A percentile compares a stretch with the other conserved stretches of the same genome.
These are phyloP conservation scores for Talaromyces sp. DNA, from an alignment of 2,329 filamentous ascomycete genomes.

Conservation along the genomic window DNA sequence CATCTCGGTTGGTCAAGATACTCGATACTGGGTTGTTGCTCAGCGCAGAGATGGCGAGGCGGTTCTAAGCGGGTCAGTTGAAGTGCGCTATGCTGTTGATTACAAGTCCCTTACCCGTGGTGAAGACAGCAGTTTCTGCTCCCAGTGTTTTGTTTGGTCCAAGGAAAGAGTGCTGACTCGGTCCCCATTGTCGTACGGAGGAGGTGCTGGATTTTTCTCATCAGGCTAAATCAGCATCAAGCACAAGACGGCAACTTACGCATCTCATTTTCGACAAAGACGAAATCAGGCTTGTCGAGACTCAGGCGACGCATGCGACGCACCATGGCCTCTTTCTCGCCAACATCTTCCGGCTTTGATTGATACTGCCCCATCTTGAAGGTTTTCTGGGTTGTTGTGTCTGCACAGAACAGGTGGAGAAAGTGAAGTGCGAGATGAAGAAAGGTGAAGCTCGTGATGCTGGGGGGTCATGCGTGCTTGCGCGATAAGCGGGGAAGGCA, in stretches of 20 bases:
- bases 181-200: slow-evolving; percentile 14
- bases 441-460: background rate
- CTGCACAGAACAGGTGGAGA: background rate
- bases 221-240: background rate
- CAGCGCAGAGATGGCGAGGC: slow-evolving; percentile 69
- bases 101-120: slow-evolving; percentile 17
- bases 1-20: slow-evolving; percentile 59
- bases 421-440: background rate
- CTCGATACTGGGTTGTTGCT: slow-evolving; percentile 60
- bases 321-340: slow-evolving; percentile 7
- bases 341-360: background rate
- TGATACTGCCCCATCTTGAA: slow-evolving; percentile 5
- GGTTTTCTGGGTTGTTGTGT: background rate
- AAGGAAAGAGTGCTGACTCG: slow-evolving; percentile 14
- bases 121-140: slow-evolving; percentile 20
- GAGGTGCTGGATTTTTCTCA: slow-evolving; percentile 3
- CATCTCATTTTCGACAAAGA: slow-evolving; percentile 12
- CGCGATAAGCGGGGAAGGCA: background rate
- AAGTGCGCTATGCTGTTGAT: background rate
- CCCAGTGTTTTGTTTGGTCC: slow-evolving; percentile 20
- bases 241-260: background rate
- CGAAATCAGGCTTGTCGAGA: slow-evolving; percentile 7
- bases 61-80: slow-evolving; percentile 41
- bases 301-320: slow-evolving; percentile 8
- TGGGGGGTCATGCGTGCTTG: background rate